Evolutionary conservation across 352 stramenopile genomes (phyloP), one percentile per base, ranked within the genome.

Genomic region (Phytophthora boehmeriae): DNA sequence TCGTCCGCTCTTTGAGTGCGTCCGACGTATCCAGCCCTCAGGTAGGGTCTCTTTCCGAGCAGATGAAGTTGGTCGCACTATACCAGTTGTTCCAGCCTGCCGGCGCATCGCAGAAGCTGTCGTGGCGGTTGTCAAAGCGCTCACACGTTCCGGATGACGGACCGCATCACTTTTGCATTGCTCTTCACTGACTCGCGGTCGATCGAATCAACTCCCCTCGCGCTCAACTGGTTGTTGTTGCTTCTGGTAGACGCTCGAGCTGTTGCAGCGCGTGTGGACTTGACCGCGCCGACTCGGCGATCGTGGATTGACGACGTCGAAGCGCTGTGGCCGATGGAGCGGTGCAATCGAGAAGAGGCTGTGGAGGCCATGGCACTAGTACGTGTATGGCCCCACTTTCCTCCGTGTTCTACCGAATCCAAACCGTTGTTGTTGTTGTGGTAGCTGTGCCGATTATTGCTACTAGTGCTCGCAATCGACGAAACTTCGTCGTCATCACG

Each of bases 11-110:
- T 90, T 90, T 16, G 75, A 88, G 66, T 92, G 83, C 9, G 78
- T 90, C 27, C 76, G 76, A 41, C 81, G 77, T 75, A 90, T 77
- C 81, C 83, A 90, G 10, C 81, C 83, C 0, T 89, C 78, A 0
- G 81, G 83, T 2, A 92, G 64, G 8, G 75, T 59, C 14, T 90
- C 77, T 25, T 88, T 86, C 13, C 65, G 54, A 14, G 52, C 49
- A 23, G 68, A 59, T 49, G 59, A 54, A 13, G 54, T 61, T 34
- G 51, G 51, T 43, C 67, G 56, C 1, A 56, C 56, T 28, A 44
- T 59, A 4, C 44, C 45, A 20, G 50, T 38, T 1, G 48, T 17
- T 22, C 8, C 54, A 19, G 61, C 36, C 36, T 71, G 62, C 25
- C 68, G 22, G 13, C 58, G 42, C 54, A 71, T 32, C 13, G 63